Base-by-base conservation (phyloP, 192 early-diverging fungal species). In the Entrophospora sp. region DNA sequence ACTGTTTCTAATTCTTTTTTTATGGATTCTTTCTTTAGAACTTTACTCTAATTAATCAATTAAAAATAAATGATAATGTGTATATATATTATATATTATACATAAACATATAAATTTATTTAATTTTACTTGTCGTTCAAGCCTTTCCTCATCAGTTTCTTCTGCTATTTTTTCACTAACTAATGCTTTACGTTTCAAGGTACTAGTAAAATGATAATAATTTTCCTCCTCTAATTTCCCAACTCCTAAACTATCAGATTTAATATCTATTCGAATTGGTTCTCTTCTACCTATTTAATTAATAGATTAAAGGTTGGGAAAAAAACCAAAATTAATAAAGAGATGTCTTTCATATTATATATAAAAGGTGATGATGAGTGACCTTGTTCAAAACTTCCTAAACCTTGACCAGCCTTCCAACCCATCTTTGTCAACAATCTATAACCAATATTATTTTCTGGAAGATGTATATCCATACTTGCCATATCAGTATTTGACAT, bases 351-450 rank as follows among this genome's bases (percentile, higher is more conserved):
- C n/a, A n/a, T n/a, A n/a, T n/a, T n/a, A n/a, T n/a, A n/a, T n/a
- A n/a, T n/a, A n/a, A n/a, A n/a, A n/a, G n/a, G n/a, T n/a, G n/a
- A n/a, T 34, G 10, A 6, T 34, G 3, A 22, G 38, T 27, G 68
- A 84, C 85, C 86, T 69, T 82, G 74, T 9, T 73, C 71, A 8
- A 60, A 34, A 13, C 46, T 51, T 22, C 88, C 88, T 1, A 90
- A 66, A 22, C 87, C 86, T 35, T 62, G 73, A 5, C 85, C 85
- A 16, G 69, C 72, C 49, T 64, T 71, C 88, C 88, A 90, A 1
- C 88, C 88, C 81, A 90, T 83, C 58, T 85, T 84, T 46, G 78
- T 67, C 22, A 89, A 58, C 14, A 90, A 67, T 32, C 71, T 51
- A 68, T 81, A 90, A 5, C 89, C 89, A 4, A 78, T 61, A 66